phyloP scores from a whole-genome alignment of 2,329 filamentous ascomycete species.

The Pyrenochaeta sp. region DNA sequence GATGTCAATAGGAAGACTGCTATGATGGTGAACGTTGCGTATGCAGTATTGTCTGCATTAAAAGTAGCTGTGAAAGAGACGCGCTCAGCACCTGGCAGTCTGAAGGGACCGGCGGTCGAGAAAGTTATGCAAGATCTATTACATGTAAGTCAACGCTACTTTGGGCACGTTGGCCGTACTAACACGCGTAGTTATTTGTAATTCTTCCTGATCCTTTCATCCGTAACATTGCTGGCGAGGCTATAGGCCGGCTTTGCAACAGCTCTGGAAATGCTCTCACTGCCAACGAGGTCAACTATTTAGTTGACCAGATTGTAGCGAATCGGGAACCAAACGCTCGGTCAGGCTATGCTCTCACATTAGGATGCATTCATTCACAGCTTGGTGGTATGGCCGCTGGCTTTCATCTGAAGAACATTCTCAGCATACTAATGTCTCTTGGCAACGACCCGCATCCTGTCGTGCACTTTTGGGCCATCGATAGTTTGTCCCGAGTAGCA shows the following conservation, averaged over 20 bases:
- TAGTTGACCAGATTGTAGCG: conserved; percentile 92
- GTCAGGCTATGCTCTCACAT: conserved; percentile 91
- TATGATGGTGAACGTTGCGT: conserved; percentile 87
- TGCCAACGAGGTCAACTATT: conserved; percentile 84
- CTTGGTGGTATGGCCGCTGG: conserved; percentile 98
- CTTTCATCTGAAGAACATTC: conserved; percentile 93
- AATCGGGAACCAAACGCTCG: conserved; percentile 93
- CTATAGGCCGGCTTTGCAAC: conserved; percentile 84
- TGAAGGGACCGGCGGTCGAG: conserved; percentile 79
- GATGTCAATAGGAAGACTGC: conserved; percentile 90
- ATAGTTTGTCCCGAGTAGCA: conserved; percentile 84
- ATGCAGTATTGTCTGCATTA: conserved; percentile 80
- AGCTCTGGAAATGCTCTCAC: conserved; percentile 88
- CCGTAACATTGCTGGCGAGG: conserved; percentile 83
- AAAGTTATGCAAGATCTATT: conserved; percentile 74
- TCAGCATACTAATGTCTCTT: conserved; percentile 97
- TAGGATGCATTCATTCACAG: conserved; percentile 93
- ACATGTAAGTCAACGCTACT: conserved; percentile 68
- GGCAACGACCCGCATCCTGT: conserved; percentile 94
- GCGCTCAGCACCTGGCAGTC: conserved; percentile 73
- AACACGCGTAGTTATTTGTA: conserved; percentile 68
- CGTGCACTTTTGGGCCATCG: conserved; percentile 96
- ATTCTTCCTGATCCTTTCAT: conserved; percentile 86
- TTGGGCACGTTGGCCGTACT: conserved; percentile 2
- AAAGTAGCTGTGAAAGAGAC: conserved; percentile 87